Base-by-base conservation (phyloP, 129 eudicot genomes). In the Silybum marianum region DNA sequence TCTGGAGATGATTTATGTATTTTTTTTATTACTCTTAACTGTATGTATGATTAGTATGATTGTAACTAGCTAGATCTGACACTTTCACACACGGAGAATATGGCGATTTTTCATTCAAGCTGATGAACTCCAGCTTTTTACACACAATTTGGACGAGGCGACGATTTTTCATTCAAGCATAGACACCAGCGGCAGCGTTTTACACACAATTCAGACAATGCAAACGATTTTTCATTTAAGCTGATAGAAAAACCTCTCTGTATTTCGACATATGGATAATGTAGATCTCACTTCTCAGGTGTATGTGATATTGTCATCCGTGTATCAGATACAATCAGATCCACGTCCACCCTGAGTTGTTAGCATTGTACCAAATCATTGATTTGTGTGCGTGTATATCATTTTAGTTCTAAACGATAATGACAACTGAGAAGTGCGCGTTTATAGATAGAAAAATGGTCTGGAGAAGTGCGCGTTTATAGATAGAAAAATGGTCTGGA, bases 41-140 rank as follows among this genome's bases (percentile, higher is more conserved):
- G 19, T 54, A 14, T 51, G 62, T 51, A 18, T 18, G 65, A 54
- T 25, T 63, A 25, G 66, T 73, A 38, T 32, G 36, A 32, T 32
- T 60, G 71, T 79, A n/a, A n/a, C 11, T 7, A 39, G 48, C 11
- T 7, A 39, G 48, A 38, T 60, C 22, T 30, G 12, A 13, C 44
- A 71, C 51, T 30, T 39, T 22, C 34, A 23, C 72, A 34, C 74
- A 71, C 75, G 48, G 74, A 34, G 74, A 30, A 16, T 46, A 46
- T 14, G 60, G 13, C 7, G 60, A 48, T 48, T 48, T 48, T 71
- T 34, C 25, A 11, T 34, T 71, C 14, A 36, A 71, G 48, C 75
- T 71, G 75, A 34, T 34, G 40, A 19, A 60, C 21, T 9, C 3
- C 4, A 18, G 67, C 6, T 9, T n/a, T n/a, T 60, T 60, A 60